Conservation (phyloP, 1,284 basidiomycete genomes). For the Vanrija humicola region DNA sequence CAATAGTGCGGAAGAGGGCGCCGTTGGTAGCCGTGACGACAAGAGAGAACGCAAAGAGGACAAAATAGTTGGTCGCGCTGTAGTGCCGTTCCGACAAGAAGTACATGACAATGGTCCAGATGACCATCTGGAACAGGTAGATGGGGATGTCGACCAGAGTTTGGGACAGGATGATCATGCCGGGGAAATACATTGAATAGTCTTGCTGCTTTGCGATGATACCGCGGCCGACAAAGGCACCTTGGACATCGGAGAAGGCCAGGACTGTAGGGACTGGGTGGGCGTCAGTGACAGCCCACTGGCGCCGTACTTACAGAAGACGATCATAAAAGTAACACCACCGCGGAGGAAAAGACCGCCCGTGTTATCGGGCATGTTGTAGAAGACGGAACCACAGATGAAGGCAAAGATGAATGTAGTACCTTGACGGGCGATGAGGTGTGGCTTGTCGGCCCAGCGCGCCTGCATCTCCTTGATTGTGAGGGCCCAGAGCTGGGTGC, state of each 20-base stretch:
- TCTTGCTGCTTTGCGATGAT: constrained; percentile 58
- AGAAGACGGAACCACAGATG: constrained; percentile 67
- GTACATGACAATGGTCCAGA: constrained; percentile 48
- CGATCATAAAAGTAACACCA: constrained; percentile 55
- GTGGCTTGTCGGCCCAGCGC: constrained; percentile 28
- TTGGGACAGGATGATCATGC: constrained; percentile 56
- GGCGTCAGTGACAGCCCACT: neutral
- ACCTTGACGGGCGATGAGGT: constrained; percentile 31
- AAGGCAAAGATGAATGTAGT: constrained; percentile 31
- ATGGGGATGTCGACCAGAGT: constrained; percentile 58
- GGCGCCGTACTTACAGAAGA: constrained; percentile 31
- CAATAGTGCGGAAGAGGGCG: constrained; percentile 35
- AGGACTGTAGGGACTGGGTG: constrained; percentile 46
- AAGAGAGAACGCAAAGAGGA: constrained; percentile 30
- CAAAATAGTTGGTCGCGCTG: constrained; percentile 41
- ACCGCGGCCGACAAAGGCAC: constrained; percentile 65
- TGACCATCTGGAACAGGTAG: constrained; percentile 40
- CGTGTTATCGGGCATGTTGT: constrained; percentile 60
- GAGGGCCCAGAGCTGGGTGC: constrained; percentile 32
- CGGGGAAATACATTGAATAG: constrained; percentile 48
- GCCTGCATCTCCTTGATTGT: constrained; percentile 35
- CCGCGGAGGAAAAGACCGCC: constrained; percentile 66
- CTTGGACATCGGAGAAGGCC: constrained; percentile 64
- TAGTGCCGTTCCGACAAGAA: constrained; percentile 31
- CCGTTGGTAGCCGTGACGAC: constrained; percentile 24